A percentile compares a stretch with the other conserved stretches of the same genome.
Evolutionary conservation across 306 rosid species (phyloP).

Genomic region (Erythrophleum fordii): DNA sequence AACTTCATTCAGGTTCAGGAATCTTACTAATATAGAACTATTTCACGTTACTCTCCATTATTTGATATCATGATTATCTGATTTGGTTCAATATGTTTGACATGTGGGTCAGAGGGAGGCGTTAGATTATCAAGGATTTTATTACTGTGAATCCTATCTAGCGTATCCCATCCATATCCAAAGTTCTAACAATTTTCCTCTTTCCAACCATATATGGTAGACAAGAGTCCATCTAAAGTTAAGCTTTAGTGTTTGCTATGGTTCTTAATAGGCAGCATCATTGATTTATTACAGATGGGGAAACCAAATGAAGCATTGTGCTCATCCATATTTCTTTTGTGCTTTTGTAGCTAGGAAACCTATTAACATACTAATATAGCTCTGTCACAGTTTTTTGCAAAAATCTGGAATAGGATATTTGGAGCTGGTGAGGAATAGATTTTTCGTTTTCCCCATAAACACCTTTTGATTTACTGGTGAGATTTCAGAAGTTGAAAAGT

Average conservation of each 20-base stretch:
- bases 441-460: not conserved
- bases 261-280: not conserved
- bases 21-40: not conserved
- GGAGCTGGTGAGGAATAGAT: too few relatives aligned
- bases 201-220: not conserved
- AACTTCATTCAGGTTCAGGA: not conserved
- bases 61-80: not conserved
- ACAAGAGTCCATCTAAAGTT: not conserved
- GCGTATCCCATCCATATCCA: not conserved
- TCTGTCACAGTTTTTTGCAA: too few relatives aligned
- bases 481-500: not conserved
- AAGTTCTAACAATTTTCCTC: not conserved
- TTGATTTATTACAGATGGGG: not conserved
- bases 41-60: not conserved
- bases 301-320: not conserved
- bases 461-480: not conserved
- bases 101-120: not conserved
- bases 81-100: not conserved
- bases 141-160: not conserved
- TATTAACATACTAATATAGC: not conserved
- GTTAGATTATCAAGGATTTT: not conserved
- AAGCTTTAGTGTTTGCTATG: not conserved
- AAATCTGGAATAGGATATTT: too few relatives aligned
- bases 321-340: too few relatives aligned
- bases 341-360: not conserved